Evolutionary conservation across 2,329 filamentous ascomycete species (phyloP), one percentile per base, ranked within the genome.

Genomic region (Cytospora chrysosperma): DNA sequence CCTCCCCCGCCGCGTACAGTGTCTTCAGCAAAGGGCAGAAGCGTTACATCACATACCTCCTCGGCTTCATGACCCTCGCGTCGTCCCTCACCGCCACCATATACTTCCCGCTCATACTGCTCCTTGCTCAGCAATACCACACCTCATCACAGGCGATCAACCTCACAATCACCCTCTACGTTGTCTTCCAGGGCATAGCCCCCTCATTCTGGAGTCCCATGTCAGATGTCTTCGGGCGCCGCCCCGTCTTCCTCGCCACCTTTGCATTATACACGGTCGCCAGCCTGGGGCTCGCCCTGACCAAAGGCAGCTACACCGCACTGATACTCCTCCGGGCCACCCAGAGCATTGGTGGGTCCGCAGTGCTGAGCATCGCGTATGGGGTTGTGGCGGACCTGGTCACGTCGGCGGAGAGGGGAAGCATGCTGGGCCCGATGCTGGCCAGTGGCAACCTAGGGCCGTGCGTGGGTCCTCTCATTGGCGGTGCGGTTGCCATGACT

Each of bases 331-430:
- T 88, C 3, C 80, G 86, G 0, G 83, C 82, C 71, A 61, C 87
- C 3, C 86, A 88, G 68, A 85, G 83, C 30, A 77, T 79, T 1
- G 86, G 88, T 0, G 87, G 83, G 69, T 86, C 83, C 65, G 85
- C 85, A 0, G 87, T 87, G 0, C 78, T 91, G 17, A 85, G 88
- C 0, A 78, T 93, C 1, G 86, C 84, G 0, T 88, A 83, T 67
- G 89, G 85, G 1, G 84, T 91, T 3, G 82, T 92, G 9, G 86
- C 87, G 0, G 90, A 93, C 69, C 80, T 91, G 8, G 82, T 85
- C 0, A 85, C 86, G 0, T 84, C 81, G 27, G 80, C 83, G 0
- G 87, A 92, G 71, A 78, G 90, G 66, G 90, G 90, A 1, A 81
- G 79, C 50, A 91, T 89, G 69, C 85, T 92, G 75, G 88, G 84